Percentiles rank a stretch among this genome's conserved stretches.
Evolutionary conservation across 257 asterid genomes (phyloP).

Genomic region (Solanum chilense): DNA sequence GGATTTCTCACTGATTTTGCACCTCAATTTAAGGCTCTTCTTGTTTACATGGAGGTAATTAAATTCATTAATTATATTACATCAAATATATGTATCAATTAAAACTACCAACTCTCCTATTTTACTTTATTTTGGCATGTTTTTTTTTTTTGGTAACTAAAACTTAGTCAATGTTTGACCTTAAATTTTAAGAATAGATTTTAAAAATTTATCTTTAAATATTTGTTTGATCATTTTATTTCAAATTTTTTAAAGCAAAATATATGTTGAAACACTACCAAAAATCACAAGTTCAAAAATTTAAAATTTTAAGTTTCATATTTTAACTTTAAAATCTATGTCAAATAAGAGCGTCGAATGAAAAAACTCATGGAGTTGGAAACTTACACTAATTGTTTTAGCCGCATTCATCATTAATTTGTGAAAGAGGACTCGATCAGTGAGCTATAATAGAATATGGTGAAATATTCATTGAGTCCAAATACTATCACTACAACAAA

Average conservation of each 20-base stretch:
- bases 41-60: conserved; percentile 59
- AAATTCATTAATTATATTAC: not conserved
- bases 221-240: not conserved
- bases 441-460: not conserved
- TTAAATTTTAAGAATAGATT: not conserved
- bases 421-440: not conserved
- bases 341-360: not conserved
- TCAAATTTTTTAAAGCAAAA: too few relatives aligned
- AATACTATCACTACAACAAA: not conserved
- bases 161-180: not conserved
- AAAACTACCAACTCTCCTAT: not conserved
- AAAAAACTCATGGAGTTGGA: not conserved
- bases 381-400: not conserved
- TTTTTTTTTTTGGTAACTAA: not conserved
- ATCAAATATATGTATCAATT: not conserved
- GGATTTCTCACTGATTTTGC: conserved; percentile 56
- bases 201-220: not conserved
- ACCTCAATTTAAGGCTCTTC: conserved; percentile 50
- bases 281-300: not conserved
- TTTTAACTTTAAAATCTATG: not conserved
- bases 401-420: not conserved
- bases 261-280: not conserved
- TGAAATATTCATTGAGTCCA: not conserved
- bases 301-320: not conserved
- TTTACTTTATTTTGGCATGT: not conserved